phyloP scores from a whole-genome alignment of 768 basidiomycete genomes.

The Crucibulum laeve region DNA sequence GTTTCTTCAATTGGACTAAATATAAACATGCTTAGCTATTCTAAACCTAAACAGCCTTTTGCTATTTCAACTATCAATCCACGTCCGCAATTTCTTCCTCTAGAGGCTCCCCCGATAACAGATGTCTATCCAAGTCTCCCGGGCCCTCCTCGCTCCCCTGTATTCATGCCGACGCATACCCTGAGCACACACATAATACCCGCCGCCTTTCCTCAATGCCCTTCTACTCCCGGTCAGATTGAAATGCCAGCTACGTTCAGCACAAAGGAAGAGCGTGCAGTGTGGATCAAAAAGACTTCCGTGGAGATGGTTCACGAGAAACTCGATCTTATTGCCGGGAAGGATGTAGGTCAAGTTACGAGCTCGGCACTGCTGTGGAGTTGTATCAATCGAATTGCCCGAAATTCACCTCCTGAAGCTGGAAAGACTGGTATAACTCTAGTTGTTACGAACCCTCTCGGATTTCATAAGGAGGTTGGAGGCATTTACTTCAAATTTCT shows the following conservation, averaged over 20 bases:
- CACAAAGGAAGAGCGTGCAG: conserved; percentile 12
- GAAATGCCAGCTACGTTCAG: conserved; percentile 12
- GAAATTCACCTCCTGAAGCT: conserved; percentile 8
- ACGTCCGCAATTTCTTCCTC: not conserved
- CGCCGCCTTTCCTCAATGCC: conserved; percentile 16
- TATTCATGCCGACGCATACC: not conserved
- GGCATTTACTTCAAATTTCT: not conserved
- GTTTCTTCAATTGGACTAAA: no score
- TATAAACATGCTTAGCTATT: no score
- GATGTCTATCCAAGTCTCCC: not conserved
- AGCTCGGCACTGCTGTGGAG: conserved; percentile 12
- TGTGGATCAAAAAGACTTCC: conserved; percentile 11
- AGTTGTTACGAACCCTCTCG: conserved; percentile 18
- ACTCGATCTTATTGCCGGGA: conserved; percentile 8
- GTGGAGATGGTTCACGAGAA: conserved; percentile 13
- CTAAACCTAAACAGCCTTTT: no score
- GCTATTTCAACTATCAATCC: no score
- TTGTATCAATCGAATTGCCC: conserved; percentile 14
- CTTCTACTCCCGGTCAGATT: conserved; percentile 12
- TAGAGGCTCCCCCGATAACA: not conserved
- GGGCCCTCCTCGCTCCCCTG: not conserved
- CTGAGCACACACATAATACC: conserved; percentile 13
- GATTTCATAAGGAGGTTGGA: conserved; percentile 22
- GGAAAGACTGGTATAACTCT: conserved; percentile 15
- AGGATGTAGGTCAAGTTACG: conserved; percentile 8